phyloP scores from a whole-genome alignment of 371 early-diverging fungal genomes.

The Haplosporangium sp. region DNA sequence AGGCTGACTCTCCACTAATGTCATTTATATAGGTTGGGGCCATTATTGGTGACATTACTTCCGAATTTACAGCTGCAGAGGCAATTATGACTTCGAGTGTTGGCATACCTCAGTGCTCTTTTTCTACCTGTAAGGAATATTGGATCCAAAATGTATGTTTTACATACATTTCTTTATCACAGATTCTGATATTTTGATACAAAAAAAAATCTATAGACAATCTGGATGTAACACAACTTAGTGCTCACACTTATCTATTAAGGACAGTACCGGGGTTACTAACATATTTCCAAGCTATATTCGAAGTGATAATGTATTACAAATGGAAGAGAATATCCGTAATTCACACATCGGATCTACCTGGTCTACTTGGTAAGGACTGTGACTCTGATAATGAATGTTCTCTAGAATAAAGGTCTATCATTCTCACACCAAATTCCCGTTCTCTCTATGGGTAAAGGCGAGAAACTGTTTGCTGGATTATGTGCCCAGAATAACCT shows the following conservation, averaged over 20 bases:
- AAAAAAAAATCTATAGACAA: slow-evolving; percentile 15
- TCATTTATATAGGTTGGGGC: slow-evolving; percentile 24
- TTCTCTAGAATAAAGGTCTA: neutral
- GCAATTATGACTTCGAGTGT: slow-evolving; percentile 50
- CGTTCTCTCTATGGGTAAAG: neutral
- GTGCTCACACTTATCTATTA: slow-evolving; percentile 26
- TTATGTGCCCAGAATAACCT: neutral
- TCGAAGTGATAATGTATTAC: slow-evolving; percentile 17
- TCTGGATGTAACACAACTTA: slow-evolving; percentile 14
- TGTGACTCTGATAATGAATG: neutral
- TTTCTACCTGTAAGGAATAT: slow-evolving; percentile 31
- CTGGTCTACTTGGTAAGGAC: slow-evolving; percentile 27
- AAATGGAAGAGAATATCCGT: slow-evolving; percentile 36
- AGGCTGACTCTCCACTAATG: neutral
- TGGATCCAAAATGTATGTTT: neutral
- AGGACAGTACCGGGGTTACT: slow-evolving; percentile 30
- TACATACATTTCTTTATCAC: neutral
- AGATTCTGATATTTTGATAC: neutral
- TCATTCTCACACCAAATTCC: too few relatives aligned
- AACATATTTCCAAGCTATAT: slow-evolving; percentile 17
- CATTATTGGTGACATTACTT: slow-evolving; percentile 38
- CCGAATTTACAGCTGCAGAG: slow-evolving; percentile 43
- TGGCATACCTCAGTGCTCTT: slow-evolving; percentile 47
- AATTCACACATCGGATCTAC: slow-evolving; percentile 28
- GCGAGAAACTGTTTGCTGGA: slow-evolving; percentile 30